A percentile compares a stretch with the other conserved stretches of the same genome.
Evolutionary conservation across 2,329 filamentous ascomycete species (phyloP).

Genomic region (Aspergillus tamarii): DNA sequence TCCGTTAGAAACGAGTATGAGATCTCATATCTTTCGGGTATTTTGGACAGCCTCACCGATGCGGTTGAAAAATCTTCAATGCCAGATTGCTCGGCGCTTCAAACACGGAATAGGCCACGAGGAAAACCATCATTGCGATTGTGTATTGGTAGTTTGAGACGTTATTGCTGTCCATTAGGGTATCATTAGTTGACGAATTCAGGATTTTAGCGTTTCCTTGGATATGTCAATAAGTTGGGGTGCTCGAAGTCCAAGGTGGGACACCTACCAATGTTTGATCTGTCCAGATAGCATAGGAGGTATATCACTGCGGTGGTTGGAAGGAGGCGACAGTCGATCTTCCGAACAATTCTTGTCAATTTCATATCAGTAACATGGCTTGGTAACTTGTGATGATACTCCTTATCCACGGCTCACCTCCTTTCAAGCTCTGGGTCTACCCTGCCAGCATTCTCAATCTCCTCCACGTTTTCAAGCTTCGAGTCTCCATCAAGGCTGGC

Average conservation of each 20-base stretch:
- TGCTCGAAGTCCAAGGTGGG: not conserved
- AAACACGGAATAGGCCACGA: slow-evolving; percentile 29
- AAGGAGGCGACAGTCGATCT: not conserved
- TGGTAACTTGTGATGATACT: fast-evolving
- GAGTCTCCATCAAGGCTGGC: not conserved
- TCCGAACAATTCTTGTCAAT: not conserved
- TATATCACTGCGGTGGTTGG: slow-evolving; percentile 18
- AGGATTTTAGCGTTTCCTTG: slow-evolving; percentile 46
- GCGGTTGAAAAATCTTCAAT: slow-evolving; percentile 10
- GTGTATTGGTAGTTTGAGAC: slow-evolving; percentile 18
- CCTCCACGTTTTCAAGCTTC: not conserved
- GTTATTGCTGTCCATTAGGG: slow-evolving; percentile 31
- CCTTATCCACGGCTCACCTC: not conserved
- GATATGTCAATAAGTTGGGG: not conserved
- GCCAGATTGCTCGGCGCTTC: slow-evolving; percentile 27
- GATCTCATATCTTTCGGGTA: not conserved
- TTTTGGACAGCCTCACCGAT: not conserved
- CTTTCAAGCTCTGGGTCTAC: not conserved
- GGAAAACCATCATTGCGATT: slow-evolving; percentile 42
- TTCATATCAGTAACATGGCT: not conserved
- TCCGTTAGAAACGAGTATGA: not conserved
- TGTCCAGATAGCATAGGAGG: slow-evolving; percentile 37
- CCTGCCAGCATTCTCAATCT: not conserved
- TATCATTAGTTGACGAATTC: slow-evolving; percentile 40
- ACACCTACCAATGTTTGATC: slow-evolving; percentile 33